A percentile compares a stretch with the other conserved stretches of the same genome.
phyloP scores from a whole-genome alignment of 106 monocot species.

The Vanilla planifolia region DNA sequence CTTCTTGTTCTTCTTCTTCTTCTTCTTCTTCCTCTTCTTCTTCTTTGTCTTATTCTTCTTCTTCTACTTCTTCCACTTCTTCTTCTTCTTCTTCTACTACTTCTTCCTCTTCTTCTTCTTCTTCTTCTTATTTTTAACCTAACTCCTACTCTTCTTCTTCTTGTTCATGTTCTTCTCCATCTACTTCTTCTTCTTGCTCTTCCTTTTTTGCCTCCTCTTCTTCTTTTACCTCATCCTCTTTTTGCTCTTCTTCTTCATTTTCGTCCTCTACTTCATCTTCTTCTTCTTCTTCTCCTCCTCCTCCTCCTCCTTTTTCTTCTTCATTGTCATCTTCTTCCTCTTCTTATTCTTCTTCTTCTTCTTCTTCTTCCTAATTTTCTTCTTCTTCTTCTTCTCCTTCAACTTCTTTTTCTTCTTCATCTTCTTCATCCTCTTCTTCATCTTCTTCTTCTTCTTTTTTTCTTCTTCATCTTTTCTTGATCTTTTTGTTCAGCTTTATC shows the following conservation, averaged over 20 bases:
- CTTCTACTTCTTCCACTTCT: not conserved
- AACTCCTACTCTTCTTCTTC: not conserved
- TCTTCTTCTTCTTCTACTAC: not conserved
- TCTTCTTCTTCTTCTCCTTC: not conserved
- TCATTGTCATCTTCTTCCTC: too few relatives aligned
- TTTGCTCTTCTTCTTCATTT: not conserved
- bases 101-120: not conserved
- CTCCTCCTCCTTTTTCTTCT: not conserved
- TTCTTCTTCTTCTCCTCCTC: not conserved
- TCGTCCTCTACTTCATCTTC: not conserved
- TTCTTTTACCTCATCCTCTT: not conserved
- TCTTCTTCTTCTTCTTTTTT: not conserved
- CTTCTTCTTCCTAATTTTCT: not conserved
- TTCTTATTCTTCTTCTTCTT: not conserved
- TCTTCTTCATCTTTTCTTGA: not conserved
- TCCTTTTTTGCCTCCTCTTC: not conserved
- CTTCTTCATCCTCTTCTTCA: not conserved
- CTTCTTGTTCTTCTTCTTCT: not conserved
- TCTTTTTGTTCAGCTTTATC: not conserved
- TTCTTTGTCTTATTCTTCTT: not conserved
- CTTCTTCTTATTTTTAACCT: not conserved
- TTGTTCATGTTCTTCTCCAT: not conserved
- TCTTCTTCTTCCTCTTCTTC: too few relatives aligned
- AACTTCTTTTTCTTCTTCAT: not conserved
- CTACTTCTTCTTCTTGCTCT: not conserved